Percentiles rank a stretch among this genome's conserved stretches.
Evolutionary conservation across 1,139 yeast genomes (phyloP).

Genomic region (Pichia sp.): DNA sequence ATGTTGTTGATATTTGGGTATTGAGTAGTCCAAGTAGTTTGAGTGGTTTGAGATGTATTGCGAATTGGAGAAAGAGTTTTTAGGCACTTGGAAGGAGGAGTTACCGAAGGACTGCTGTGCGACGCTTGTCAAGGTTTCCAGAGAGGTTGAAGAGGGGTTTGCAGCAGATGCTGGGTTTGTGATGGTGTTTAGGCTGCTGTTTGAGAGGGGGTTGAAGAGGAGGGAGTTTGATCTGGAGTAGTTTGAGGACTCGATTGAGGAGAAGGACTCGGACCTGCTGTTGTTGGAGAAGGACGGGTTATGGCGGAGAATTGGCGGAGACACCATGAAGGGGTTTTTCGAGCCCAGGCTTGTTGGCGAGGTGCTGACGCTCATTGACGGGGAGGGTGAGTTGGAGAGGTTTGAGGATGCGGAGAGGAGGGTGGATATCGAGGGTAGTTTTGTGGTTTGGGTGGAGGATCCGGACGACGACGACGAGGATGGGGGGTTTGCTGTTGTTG

Average conservation of each 20-base stretch:
- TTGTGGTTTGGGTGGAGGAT: not conserved
- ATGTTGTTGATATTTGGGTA: slow-evolving; percentile 3
- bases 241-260: slow-evolving; percentile 16
- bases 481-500: not conserved
- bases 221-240: slow-evolving; percentile 25
- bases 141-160: slow-evolving; percentile 4
- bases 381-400: not conserved
- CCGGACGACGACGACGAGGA: not conserved
- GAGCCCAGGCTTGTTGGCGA: not conserved
- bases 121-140: slow-evolving; percentile 19
- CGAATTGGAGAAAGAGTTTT: slow-evolving; percentile 12
- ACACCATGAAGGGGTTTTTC: not conserved
- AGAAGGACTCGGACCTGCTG: slow-evolving; percentile 15
- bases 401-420: slow-evolving; percentile 2
- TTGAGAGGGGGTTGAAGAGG: slow-evolving; percentile 3
- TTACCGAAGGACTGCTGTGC: slow-evolving; percentile 19
- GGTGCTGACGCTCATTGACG: not conserved
- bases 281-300: slow-evolving; percentile 4
- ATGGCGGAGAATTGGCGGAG: slow-evolving; percentile 9
- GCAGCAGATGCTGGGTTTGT: not conserved
- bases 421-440: slow-evolving; percentile 13
- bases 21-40: not conserved
- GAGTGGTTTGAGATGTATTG: slow-evolving; percentile 7
- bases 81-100: slow-evolving; percentile 2
- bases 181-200: not conserved